Conservation (phyloP, 108 stramenopile genomes). For the Skeletonema tropicum region DNA sequence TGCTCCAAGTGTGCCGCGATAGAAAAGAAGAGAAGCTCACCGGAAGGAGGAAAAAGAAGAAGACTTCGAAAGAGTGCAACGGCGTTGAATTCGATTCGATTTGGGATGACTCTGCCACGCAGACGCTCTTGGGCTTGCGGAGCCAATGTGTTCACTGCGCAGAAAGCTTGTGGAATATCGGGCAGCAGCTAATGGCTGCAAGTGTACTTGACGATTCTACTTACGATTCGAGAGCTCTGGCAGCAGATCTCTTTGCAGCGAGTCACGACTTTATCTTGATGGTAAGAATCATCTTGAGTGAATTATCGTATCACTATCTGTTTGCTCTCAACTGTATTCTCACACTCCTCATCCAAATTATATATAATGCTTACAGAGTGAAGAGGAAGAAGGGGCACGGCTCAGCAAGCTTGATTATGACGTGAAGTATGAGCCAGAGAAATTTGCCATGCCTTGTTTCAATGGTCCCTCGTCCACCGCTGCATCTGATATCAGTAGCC, state of each 20-base stretch:
- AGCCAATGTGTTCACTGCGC: conserved; percentile 41
- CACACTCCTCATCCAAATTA: neutral
- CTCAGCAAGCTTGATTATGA: conserved; percentile 50
- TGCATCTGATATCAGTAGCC: conserved; percentile 39
- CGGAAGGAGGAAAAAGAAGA: conserved; percentile 35
- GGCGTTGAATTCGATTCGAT: conserved; percentile 15
- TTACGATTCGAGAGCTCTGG: conserved; percentile 27
- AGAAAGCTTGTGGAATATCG: conserved; percentile 48
- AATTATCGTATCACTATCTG: no score
- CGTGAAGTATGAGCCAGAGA: conserved; percentile 26
- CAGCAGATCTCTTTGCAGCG: conserved; percentile 47
- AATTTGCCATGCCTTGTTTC: conserved; percentile 26
- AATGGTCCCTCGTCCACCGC: neutral
- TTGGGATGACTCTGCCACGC: conserved; percentile 38
- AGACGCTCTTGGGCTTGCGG: conserved; percentile 23
- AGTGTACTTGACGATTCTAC: neutral
- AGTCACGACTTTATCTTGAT: conserved; percentile 54
- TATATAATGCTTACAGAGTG: conserved; percentile 7
- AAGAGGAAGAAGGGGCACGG: conserved; percentile 49
- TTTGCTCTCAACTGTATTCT: neutral
- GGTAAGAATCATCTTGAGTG: neutral
- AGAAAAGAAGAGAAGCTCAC: conserved; percentile 15
- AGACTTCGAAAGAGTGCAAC: neutral
- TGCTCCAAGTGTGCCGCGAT: conserved; percentile 29
- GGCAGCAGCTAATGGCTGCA: conserved; percentile 28